Conservation (phyloP, 148 eudicot genomes). For the Linanthus parryae region DNA sequence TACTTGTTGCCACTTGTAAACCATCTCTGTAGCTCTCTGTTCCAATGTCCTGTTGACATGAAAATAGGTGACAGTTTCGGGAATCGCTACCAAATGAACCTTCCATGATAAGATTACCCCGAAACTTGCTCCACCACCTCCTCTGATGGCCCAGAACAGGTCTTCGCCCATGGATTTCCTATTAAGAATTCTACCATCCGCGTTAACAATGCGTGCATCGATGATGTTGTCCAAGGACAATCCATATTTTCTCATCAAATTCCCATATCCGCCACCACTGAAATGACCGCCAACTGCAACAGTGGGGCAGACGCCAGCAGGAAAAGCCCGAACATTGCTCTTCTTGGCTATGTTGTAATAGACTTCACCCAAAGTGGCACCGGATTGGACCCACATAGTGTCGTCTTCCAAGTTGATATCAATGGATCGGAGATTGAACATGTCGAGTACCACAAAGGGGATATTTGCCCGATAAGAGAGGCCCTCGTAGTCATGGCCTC, state of each 20-base stretch:
- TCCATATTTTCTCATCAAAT: conserved; percentile 32
- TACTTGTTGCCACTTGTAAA: conserved; percentile 5
- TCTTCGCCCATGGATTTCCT: conserved; percentile 11
- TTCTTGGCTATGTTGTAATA: conserved; percentile 22
- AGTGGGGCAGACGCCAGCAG: conserved; percentile 31
- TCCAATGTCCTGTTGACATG: neutral
- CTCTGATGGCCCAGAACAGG: conserved; percentile 4
- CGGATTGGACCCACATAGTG: conserved; percentile 27
- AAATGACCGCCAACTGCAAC: conserved; percentile 35
- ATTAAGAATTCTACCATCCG: conserved; percentile 1
- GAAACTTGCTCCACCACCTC: conserved; percentile 7
- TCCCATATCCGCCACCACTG: conserved; percentile 30
- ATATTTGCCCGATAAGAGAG: conserved; percentile 15
- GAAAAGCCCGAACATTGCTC: conserved; percentile 17
- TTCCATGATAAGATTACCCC: conserved; percentile 1
- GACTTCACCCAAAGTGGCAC: conserved; percentile 32
- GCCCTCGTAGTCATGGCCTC: conserved; percentile 16
- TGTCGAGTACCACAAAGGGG: conserved; percentile 24
- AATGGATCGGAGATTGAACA: conserved; percentile 26
- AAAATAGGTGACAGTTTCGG: conserved; percentile 5
- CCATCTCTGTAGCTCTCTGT: neutral
- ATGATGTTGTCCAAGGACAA: conserved; percentile 25
- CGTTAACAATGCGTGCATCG: conserved; percentile 10
- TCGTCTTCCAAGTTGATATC: conserved; percentile 15
- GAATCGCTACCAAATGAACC: neutral